Base-by-base conservation (phyloP, 1,284 basidiomycete genomes). In the Psilocybe mexicana region DNA sequence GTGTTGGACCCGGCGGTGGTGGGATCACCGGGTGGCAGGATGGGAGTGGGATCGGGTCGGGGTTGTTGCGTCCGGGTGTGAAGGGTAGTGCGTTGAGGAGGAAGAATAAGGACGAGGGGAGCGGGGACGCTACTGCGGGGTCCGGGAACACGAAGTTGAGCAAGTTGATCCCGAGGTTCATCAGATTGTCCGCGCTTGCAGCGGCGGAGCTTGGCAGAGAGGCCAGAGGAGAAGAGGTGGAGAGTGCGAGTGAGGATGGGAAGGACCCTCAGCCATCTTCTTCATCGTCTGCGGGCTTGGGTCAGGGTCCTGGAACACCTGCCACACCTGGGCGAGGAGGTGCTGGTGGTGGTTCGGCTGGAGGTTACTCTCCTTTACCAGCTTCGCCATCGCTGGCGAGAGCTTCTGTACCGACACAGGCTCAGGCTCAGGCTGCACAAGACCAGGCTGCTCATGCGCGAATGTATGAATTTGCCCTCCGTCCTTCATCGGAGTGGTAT, bases 401-500 rank as follows among this genome's bases (percentile, higher is more conserved):
- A 43, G 35, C 42, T 8, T 43, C 47, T 18, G 30, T 45, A 2
- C 58, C 36, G 26, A 33, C 44, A 43, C 52, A 43, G 8, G 40
- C n/a, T 7, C 23, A 26, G 28, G n/a, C 23, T 12, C 26, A 45
- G 14, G 52, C 18, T 18, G 18, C 42, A 5, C 54, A 54, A 43
- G 35, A 50, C 25, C 52, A 64, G 28, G 11, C 52, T 5, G 38
- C 38, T 1, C 58, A 56, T 38, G 55, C 72, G 11, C 72, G 72
- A 59, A 72, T 75, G 61, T 79, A 78, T 50, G 76, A 76, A 3
- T 70, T 76, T 47, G 84, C 85, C 1, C 70, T 90, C 40, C 77
- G 79, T 1, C 90, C 90, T 1, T 87, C 89, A 33, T 74, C 81
- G 33, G 84, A 86, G 60, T 94, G 92, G 92, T 94, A 92, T 71